Base-by-base conservation (phyloP, 2,329 filamentous ascomycete species). In the Magnaporthiopsis rhizophila region DNA sequence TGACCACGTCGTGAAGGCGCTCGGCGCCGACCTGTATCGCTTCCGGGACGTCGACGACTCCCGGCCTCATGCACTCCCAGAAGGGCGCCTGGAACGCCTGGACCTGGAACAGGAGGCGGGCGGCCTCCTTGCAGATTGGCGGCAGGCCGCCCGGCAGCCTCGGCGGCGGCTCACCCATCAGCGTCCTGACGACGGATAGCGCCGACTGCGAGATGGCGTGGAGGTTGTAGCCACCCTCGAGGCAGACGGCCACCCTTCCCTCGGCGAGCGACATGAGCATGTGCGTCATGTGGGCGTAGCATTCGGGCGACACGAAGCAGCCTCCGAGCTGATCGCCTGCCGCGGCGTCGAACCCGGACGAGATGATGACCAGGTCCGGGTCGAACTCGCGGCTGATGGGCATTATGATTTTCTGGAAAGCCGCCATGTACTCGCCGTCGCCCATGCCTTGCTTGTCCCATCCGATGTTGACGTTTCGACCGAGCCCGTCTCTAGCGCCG, bases 271-370 rank as follows among this genome's bases (percentile, higher is more conserved):
- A 92, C 93, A 97, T 98, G 61, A 99, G 85, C 94, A 98, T 97
- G 73, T 97, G 92, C 21, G 95, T 98, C 95, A 99, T 98, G 73
- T 99, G 94, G 18, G 93, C 91, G 73, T 98, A 99, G 73, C 95
- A 96, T 5, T 87, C 79, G 0, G 95, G 95, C 0, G 92, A 89
- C 6, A 99, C 95, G 72, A 92, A 94, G 74, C 95, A 99, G 38
- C 90, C 92, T 62, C 95, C 95, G 1, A 99, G 83, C 72, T 95
- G 89, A 74, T 99, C 95, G 15, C 95, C 95, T 68, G 90, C 91
- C 0, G 95, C 95, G 21, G 95, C 95, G 74, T 99, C 95, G 70
- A 99, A 99, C 0, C 95, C 95, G 58, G 95, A 92, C 26, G 95
- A 95, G 65, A 99, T 89, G 68, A 99, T 95, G 34, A 98, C 93